Conservation (phyloP, 108 stramenopile species). For the Fragilaria crotonensis region DNA sequence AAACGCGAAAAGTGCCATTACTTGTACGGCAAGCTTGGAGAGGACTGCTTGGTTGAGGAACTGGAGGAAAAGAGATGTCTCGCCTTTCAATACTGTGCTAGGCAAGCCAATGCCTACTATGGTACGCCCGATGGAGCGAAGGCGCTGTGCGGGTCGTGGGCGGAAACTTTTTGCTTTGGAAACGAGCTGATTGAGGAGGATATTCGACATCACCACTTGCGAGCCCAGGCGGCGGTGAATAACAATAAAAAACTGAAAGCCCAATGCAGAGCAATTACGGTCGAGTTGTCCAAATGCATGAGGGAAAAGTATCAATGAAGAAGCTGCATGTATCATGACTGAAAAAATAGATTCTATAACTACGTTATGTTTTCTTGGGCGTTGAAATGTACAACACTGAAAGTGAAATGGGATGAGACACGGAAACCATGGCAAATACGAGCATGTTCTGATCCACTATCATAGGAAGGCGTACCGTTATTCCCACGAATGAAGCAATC, state of each 20-base stretch:
- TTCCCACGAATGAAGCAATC: conserved; percentile 99
- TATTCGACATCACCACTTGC: not conserved
- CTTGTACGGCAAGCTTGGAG: conserved; percentile 29
- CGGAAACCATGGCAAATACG: not conserved
- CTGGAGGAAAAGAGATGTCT: conserved; percentile 34
- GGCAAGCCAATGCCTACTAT: conserved; percentile 34
- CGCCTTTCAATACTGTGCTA: conserved; percentile 19
- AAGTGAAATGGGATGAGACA: not conserved
- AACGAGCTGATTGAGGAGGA: conserved; percentile 18
- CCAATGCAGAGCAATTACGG: too few relatives aligned
- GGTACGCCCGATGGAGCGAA: conserved; percentile 7
- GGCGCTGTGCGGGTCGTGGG: conserved; percentile 27
- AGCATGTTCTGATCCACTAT: not conserved
- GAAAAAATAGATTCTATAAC: too few relatives aligned
- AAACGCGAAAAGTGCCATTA: conserved; percentile 10
- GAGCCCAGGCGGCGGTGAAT: not conserved
- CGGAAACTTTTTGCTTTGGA: conserved; percentile 33
- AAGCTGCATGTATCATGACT: too few relatives aligned
- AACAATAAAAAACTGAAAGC: too few relatives aligned
- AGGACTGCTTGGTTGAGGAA: conserved; percentile 31
- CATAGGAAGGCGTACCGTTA: conserved; percentile 53
- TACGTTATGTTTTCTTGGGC: conserved; percentile 29
- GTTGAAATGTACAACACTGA: conserved; percentile 69
- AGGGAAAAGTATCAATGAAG: too few relatives aligned
- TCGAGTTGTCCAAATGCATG: too few relatives aligned